Conservation (phyloP, 2,329 filamentous ascomycete genomes). For the Stemphylium beticola region DNA sequence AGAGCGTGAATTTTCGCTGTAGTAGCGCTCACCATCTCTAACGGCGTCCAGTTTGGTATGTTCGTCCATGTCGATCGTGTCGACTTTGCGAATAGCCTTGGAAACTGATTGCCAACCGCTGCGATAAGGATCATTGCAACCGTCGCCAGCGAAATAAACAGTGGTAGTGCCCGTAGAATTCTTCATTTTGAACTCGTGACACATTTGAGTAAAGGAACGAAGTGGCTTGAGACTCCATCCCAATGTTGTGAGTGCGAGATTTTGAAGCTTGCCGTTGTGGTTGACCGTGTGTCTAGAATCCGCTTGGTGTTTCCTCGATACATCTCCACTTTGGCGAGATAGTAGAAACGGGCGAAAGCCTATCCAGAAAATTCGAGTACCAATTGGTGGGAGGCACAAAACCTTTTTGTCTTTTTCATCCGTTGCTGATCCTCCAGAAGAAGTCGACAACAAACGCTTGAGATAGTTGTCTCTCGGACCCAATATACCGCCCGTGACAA, state of each 20-base stretch:
- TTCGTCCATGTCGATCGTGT: conserved; percentile 43
- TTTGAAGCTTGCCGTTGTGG: conserved; percentile 20
- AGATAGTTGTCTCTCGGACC: conserved; percentile 8
- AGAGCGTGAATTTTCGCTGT: conserved; percentile 36
- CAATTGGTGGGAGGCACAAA: conserved; percentile 26
- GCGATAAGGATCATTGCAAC: conserved; percentile 11
- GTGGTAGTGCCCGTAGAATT: conserved; percentile 32
- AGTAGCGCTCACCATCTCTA: conserved; percentile 47
- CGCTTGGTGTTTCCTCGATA: background rate
- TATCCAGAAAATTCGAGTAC: conserved; percentile 37
- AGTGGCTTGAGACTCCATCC: conserved; percentile 38
- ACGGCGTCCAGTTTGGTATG: conserved; percentile 37
- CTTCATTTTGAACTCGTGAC: conserved; percentile 29
- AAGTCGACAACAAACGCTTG: conserved; percentile 1
- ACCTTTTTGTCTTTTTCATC: conserved; percentile 13
- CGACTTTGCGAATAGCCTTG: conserved; percentile 36
- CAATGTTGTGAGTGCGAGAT: conserved; percentile 31
- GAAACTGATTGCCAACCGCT: conserved; percentile 30
- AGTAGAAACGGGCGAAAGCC: conserved; percentile 39
- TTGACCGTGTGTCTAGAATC: conserved; percentile 6
- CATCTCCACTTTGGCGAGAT: conserved; percentile 18
- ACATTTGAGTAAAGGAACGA: conserved; percentile 28
- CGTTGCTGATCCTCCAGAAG: background rate
- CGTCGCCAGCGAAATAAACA: conserved; percentile 33
- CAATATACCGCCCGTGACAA: conserved; percentile 24